Evolutionary conservation across 208 protist species (phyloP).

Genomic region (Strigomonas culicis): DNA sequence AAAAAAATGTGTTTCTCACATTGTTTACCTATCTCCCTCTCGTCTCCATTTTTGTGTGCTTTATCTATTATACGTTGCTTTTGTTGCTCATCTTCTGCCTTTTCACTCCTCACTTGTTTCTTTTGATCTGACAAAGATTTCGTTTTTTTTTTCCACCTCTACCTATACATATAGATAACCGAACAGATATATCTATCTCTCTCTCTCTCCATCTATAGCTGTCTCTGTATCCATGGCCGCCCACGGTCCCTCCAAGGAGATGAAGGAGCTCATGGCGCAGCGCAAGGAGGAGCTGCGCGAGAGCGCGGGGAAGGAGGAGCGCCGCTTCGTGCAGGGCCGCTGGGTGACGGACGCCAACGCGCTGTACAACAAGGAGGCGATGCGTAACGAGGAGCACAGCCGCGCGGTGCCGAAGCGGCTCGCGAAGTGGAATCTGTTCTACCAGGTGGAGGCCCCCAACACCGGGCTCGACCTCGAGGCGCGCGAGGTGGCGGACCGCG

Average conservation of each 20-base stretch:
- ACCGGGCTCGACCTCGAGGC: constrained; percentile 72
- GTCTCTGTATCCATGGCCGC: neutral
- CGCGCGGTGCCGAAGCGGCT: constrained; percentile 64
- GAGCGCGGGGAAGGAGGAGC: constrained; percentile 35
- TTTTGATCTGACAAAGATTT: neutral
- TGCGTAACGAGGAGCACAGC: constrained; percentile 44
- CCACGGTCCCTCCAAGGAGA: constrained; percentile 45
- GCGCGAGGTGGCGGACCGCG: constrained; percentile 90
- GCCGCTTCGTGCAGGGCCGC: constrained; percentile 59
- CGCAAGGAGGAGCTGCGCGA: constrained; percentile 52
- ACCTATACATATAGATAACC: constrained; percentile 4
- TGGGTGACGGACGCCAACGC: constrained; percentile 77
- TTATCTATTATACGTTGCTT: constrained; percentile 7
- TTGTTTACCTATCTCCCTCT: neutral
- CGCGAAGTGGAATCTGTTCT: constrained; percentile 62
- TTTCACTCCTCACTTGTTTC: constrained; percentile 4
- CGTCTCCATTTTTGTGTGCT: neutral
- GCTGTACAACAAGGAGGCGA: constrained; percentile 50
- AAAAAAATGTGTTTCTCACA: neutral
- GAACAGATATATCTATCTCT: constrained; percentile 9
- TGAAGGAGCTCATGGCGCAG: constrained; percentile 41
- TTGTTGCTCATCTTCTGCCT: constrained; percentile 8
- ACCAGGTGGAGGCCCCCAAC: constrained; percentile 51
- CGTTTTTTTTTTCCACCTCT: constrained; percentile 9
- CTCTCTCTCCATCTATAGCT: neutral